phyloP scores from a whole-genome alignment of 2,329 filamentous ascomycete species.

The Colletotrichum neosansevieriae region DNA sequence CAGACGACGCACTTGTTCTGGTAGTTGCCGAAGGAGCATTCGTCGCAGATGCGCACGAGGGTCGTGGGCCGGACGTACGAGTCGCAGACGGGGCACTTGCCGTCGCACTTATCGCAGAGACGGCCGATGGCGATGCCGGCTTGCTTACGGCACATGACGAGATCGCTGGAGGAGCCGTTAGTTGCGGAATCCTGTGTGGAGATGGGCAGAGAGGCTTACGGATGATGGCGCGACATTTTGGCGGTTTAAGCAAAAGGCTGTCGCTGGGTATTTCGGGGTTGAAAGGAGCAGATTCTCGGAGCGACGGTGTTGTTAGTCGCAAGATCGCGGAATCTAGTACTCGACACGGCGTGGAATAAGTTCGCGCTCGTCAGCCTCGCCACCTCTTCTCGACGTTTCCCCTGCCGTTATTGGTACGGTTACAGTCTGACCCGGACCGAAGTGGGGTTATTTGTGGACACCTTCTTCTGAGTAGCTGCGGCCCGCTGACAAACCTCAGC shows the following conservation, averaged over 20 bases:
- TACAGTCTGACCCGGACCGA: conserved; percentile 18
- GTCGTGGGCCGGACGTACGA: conserved; percentile 98
- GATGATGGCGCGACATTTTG: conserved; percentile 92
- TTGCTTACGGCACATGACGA: conserved; percentile 99
- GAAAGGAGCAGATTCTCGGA: conserved; percentile 14
- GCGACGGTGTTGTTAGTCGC: conserved; percentile 1
- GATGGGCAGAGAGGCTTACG: conserved; percentile 65
- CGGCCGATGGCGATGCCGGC: conserved; percentile 97
- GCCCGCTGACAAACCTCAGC: conserved; percentile 40
- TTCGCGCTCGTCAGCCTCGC: conserved; percentile 61
- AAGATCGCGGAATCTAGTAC: conserved; percentile 8
- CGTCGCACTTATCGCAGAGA: conserved; percentile 99
- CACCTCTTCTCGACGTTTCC: conserved; percentile 41
- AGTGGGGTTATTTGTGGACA: conserved; percentile 3
- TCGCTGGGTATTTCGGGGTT: conserved; percentile 20
- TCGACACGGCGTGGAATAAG: not conserved
- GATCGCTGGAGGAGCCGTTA: conserved; percentile 71
- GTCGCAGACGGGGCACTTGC: conserved; percentile 99
- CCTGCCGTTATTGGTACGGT: conserved; percentile 26
- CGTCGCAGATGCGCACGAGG: conserved; percentile 97
- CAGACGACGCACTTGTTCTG: conserved; percentile 99
- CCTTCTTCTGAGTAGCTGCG: conserved; percentile 17
- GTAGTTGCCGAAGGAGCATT: conserved; percentile 99
- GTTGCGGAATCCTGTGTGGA: conserved; percentile 41
- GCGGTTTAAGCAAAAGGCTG: conserved; percentile 19